Percentiles rank a stretch among this genome's conserved stretches.
These are phyloP conservation scores for Inonotus obliquus DNA, from an alignment of 1,284 basidiomycete genomes.

Conservation along the genomic window DNA sequence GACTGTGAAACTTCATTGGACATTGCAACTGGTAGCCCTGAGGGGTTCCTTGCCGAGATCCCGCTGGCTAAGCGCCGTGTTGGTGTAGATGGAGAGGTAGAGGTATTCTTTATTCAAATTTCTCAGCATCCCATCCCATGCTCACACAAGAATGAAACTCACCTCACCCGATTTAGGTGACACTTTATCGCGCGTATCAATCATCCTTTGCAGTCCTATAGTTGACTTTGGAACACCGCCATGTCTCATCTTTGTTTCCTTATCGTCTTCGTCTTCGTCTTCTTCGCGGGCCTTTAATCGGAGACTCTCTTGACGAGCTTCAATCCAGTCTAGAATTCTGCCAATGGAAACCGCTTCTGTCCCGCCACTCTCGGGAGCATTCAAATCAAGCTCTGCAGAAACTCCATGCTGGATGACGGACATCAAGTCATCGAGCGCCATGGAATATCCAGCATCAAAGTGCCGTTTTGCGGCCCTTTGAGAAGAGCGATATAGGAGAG, in stretches of 20 bases:
- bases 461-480: constrained; percentile 67
- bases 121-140: too few species aligned
- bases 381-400: constrained; percentile 45
- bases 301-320: constrained; percentile 66
- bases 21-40: not conserved
- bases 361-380: constrained; percentile 33
- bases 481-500: constrained; percentile 75
- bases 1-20: constrained; percentile 1
- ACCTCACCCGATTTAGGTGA: not conserved
- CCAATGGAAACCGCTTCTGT: constrained; percentile 55
- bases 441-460: constrained; percentile 71
- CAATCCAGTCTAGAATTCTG: constrained; percentile 74
- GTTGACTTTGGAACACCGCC: not conserved
- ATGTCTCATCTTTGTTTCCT: not conserved
- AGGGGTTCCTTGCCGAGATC: not conserved
- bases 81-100: not conserved
- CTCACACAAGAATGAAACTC: not conserved
- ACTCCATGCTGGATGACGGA: constrained; percentile 78
- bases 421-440: constrained; percentile 72
- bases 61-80: not conserved
- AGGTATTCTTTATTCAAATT: not conserved
- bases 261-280: constrained; percentile 58
- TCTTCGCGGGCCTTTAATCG: constrained; percentile 51
- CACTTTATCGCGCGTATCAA: constrained; percentile 23
- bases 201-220: not conserved